phyloP scores from a whole-genome alignment of 2,329 filamentous ascomycete species.

The Monosporascus sp. region DNA sequence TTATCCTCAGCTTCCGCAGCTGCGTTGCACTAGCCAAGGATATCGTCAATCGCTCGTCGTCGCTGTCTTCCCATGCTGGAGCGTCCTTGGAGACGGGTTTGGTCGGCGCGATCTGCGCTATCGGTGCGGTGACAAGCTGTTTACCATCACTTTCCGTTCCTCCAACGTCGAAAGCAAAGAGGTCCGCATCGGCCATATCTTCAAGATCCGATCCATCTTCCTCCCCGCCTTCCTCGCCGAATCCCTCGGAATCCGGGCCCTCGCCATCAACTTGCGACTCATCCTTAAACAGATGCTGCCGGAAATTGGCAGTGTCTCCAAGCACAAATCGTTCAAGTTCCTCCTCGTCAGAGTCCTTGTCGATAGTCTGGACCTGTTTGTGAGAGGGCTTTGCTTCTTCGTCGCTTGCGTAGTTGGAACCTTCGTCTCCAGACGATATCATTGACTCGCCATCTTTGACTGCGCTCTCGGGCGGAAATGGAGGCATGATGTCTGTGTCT shows the following conservation, averaged over 20 bases:
- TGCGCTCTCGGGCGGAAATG: conserved; percentile 12
- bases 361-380: conserved; percentile 30
- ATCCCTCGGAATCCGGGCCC: conserved; percentile 22
- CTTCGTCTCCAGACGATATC: conserved; percentile 21
- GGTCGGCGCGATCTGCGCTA: conserved; percentile 16
- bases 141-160: conserved; percentile 34
- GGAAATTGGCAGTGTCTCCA: conserved; percentile 79
- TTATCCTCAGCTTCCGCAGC: conserved; percentile 75
- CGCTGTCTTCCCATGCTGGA: conserved; percentile 87
- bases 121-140: conserved; percentile 14
- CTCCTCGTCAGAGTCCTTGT: conserved; percentile 77
- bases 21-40: conserved; percentile 72
- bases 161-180: conserved; percentile 78
- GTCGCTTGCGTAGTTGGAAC: conserved; percentile 19
- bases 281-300: conserved; percentile 60
- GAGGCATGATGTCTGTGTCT: conserved; percentile 13
- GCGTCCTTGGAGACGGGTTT: conserved; percentile 28
- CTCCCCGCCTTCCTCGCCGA: conserved; percentile 35
- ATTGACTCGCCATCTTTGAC: conserved; percentile 15
- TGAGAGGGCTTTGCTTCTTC: conserved; percentile 22
- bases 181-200: conserved; percentile 68
- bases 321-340: conserved; percentile 86
- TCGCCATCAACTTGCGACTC: conserved; percentile 29
- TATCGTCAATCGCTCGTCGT: conserved; percentile 81
- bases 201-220: conserved; percentile 48